These are phyloP conservation scores for Trifolium pratense DNA, from an alignment of 306 rosid species.

Conservation along the genomic window DNA sequence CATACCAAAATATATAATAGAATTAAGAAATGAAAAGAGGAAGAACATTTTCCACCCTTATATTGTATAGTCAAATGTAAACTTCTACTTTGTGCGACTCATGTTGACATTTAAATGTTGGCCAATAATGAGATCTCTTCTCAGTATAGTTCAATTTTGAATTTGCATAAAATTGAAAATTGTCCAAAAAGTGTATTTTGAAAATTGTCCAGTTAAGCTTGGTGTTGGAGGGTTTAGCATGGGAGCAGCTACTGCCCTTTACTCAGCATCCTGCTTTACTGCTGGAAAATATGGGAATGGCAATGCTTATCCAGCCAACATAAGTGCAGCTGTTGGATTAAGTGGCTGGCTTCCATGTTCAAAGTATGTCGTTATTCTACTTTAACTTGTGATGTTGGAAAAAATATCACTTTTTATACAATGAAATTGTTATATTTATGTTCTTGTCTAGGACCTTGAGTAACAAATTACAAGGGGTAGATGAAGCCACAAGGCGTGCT, in stretches of 20 bases:
- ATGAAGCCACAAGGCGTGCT: slow-evolving; percentile 68
- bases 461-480: slow-evolving; percentile 64
- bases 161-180: neutral
- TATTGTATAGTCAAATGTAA: slow-evolving; percentile 15
- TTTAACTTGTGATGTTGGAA: slow-evolving; percentile 33
- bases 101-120: slow-evolving; percentile 5
- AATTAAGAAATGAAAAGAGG: slow-evolving; percentile 4
- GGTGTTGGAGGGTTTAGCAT: slow-evolving; percentile 98
- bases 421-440: slow-evolving; percentile 35
- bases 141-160: neutral
- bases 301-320: slow-evolving; percentile 73
- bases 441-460: slow-evolving; percentile 66
- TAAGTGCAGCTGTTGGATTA: slow-evolving; percentile 83
- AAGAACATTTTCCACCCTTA: slow-evolving; percentile 17
- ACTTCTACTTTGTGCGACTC: slow-evolving; percentile 17
- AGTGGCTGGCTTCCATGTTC: slow-evolving; percentile 99
- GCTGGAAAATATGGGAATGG: slow-evolving; percentile 72
- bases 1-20: slow-evolving; percentile 11
- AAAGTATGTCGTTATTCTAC: slow-evolving; percentile 56
- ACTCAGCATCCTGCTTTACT: slow-evolving; percentile 78
- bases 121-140: neutral
- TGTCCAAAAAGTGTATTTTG: neutral
- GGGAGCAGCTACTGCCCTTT: slow-evolving; percentile 97
- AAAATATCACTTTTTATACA: slow-evolving; percentile 19
- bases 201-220: slow-evolving; percentile 94